Evolutionary conservation across 306 rosid genomes (phyloP), one percentile per base, ranked within the genome.

Genomic region (Rosa multiflora): DNA sequence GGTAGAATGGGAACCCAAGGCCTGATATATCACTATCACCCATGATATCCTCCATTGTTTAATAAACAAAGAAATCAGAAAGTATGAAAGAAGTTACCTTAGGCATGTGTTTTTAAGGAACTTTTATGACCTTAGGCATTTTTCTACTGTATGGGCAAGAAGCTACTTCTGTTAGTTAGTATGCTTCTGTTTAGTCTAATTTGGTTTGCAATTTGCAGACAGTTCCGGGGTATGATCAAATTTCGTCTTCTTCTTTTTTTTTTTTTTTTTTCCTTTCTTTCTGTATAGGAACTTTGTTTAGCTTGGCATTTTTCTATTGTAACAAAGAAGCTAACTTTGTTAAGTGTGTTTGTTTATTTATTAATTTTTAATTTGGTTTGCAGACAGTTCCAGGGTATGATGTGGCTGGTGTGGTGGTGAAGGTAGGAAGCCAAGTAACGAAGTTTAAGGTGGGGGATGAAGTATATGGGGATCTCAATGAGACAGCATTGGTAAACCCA

Each of bases 371-470:
- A 29, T 51, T 58, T 67, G 13, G 47, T 40, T 26, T 71, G 51
- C 78, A 88, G 98, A 83, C 76, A 26, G 86, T 83, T 59, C 89
- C 95, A 0, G 91, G 95, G 2, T 87, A 37, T 68, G 97, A 88
- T 83, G 95, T 93, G 72, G 90, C 94, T 67, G 96, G 98, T 5
- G 84, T 85, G 64, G 93, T 91, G 58, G 87, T 87, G 15, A 88
- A 87, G 79, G 85, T 91, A 52, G 97, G 98, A 51, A 74, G 76
- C 63, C 67, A 83, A 84, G 96, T 91, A 72, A 82, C 78, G 46
- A 90, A 83, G 66, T 89, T 94, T 15, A 89, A 88, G 75, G 90
- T 72, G 70, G 97, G 97, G 15, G 95, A 90, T 76, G 91, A 90
- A 85, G 92, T 88, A 0, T 90, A 88, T 76, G 95, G 98, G 53